These are phyloP conservation scores for Neurospora sp. DNA, from an alignment of 2,329 filamentous ascomycete species.

Conservation along the genomic window DNA sequence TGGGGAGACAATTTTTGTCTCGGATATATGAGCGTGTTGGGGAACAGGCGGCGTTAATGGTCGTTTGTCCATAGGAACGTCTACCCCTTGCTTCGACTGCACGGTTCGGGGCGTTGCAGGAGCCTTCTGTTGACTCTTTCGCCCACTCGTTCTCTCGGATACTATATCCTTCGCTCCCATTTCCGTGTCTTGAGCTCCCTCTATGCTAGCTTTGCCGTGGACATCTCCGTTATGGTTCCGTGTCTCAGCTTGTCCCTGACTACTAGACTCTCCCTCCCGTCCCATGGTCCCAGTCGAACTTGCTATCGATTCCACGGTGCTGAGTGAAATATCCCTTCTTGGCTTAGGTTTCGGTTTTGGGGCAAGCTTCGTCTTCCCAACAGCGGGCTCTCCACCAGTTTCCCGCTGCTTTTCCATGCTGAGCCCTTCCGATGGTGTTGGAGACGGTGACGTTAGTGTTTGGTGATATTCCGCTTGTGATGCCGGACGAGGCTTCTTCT, in stretches of 20 bases:
- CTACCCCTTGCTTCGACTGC: conserved; percentile 16
- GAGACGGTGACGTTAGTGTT: conserved; percentile 22
- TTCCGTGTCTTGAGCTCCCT: neutral
- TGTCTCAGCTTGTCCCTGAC: neutral
- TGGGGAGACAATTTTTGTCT: conserved; percentile 21
- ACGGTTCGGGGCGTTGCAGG: conserved; percentile 2
- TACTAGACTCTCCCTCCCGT: neutral
- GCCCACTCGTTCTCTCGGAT: neutral
- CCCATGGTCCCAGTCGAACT: neutral
- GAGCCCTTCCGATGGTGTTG: conserved; percentile 22
- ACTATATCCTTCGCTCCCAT: neutral
- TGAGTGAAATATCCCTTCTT: conserved; percentile 14
- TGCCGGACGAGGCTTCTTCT: conserved; percentile 11
- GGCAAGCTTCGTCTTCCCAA: conserved; percentile 11
- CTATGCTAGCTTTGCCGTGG: neutral
- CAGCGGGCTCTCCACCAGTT: neutral
- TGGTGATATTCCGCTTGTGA: conserved; percentile 6
- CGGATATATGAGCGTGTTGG: conserved; percentile 8
- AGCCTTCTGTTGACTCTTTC: neutral
- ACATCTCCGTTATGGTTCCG: neutral
- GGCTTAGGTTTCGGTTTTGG: conserved; percentile 20
- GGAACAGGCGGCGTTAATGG: conserved; percentile 12
- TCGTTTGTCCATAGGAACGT: conserved; percentile 9
- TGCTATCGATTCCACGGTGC: neutral
- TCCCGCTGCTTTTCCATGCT: conserved; percentile 8